Evolutionary conservation across 257 asterid species (phyloP).

Genomic region (Ballota nigra): DNA sequence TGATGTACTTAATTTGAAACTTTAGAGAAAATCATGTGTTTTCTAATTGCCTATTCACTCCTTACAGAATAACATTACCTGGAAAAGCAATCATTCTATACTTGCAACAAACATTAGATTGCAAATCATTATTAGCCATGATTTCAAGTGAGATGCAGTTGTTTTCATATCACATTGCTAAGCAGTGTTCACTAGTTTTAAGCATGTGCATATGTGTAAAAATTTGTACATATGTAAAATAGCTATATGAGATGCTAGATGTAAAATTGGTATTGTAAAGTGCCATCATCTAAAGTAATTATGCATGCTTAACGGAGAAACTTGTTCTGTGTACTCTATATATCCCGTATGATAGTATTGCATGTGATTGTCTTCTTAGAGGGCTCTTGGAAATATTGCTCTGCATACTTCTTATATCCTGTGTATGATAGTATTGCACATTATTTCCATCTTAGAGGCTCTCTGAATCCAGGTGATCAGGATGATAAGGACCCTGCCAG

Average conservation of each 20-base stretch:
- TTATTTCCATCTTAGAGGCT: constrained; percentile 31
- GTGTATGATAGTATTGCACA: constrained; percentile 10
- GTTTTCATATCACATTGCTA: constrained; percentile 3
- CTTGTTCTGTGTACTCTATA: background rate
- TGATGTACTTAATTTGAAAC: constrained; percentile 7
- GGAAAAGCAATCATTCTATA: background rate
- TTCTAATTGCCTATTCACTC: constrained; percentile 1
- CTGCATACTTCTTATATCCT: background rate
- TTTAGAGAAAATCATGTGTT: background rate
- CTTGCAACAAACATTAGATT: background rate
- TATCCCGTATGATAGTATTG: constrained; percentile 6
- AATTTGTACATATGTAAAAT: background rate
- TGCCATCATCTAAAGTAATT: background rate
- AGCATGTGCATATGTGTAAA: constrained; percentile 5
- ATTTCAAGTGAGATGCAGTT: background rate
- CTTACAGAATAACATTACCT: background rate
- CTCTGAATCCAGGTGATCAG: constrained; percentile 56
- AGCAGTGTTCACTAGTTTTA: background rate
- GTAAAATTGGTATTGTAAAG: background rate
- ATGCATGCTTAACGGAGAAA: constrained; percentile 13
- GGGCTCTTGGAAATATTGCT: background rate
- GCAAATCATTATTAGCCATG: constrained; percentile 6
- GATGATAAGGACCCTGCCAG: constrained; percentile 36
- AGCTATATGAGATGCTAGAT: background rate
- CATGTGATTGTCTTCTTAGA: constrained; percentile 30